Conservation (phyloP, 495 filamentous ascomycete species). For the Hyaloscypha variabilis region DNA sequence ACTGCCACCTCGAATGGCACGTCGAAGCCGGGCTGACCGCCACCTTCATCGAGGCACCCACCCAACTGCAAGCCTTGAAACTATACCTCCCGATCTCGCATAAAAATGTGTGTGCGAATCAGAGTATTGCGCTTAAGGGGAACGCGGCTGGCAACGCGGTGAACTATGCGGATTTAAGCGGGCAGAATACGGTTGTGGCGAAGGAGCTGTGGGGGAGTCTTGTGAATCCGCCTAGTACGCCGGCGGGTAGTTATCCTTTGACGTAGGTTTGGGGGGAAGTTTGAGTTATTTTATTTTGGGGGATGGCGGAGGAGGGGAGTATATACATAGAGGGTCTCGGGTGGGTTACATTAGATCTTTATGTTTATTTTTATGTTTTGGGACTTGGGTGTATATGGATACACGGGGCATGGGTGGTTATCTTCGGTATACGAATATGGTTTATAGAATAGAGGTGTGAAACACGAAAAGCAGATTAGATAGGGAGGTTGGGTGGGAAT, state of each 20-base stretch:
- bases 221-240: conserved; percentile 27
- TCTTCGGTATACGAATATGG: too few relatives aligned
- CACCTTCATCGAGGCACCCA: conserved; percentile 66
- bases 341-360: too few relatives aligned
- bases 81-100: conserved; percentile 63
- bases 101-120: conserved; percentile 55
- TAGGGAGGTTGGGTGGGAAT: too few relatives aligned
- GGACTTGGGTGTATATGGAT: too few relatives aligned
- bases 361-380: too few relatives aligned
- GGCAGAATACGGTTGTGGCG: not conserved
- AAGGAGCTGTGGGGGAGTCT: not conserved
- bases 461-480: too few relatives aligned
- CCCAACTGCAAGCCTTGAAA: not conserved
- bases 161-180: not conserved
- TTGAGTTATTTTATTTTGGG: too few relatives aligned
- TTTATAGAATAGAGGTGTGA: too few relatives aligned
- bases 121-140: conserved; percentile 50
- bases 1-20: conserved; percentile 87
- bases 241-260: conserved; percentile 28
- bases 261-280: too few relatives aligned
- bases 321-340: too few relatives aligned
- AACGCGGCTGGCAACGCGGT: conserved; percentile 64
- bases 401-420: too few relatives aligned
- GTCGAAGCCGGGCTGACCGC: conserved; percentile 70
- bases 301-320: too few relatives aligned